Evolutionary conservation across 768 basidiomycete genomes (phyloP).

Genomic region (Cystobasidium onofrii): DNA sequence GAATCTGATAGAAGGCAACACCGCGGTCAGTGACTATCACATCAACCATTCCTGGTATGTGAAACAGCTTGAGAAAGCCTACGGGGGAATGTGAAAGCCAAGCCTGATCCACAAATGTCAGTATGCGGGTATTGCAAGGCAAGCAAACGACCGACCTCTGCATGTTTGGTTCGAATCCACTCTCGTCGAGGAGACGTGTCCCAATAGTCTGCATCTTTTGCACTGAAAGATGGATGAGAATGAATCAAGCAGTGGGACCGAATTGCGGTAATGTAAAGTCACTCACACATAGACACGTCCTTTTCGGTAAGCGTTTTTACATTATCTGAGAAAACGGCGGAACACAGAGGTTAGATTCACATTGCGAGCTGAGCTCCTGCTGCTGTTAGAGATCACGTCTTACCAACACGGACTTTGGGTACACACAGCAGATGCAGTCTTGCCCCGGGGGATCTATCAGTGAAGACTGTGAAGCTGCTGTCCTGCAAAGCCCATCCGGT

Average conservation of each 20-base stretch:
- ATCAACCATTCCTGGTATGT: neutral
- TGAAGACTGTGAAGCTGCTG: conserved; percentile 45
- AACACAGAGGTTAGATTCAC: neutral
- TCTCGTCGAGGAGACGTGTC: conserved; percentile 51
- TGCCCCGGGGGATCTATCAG: conserved; percentile 46
- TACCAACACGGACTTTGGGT: conserved; percentile 47
- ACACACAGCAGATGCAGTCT: conserved; percentile 47
- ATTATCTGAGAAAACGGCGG: conserved; percentile 49
- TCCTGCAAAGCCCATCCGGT: conserved; percentile 41
- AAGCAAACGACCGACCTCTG: conserved; percentile 51
- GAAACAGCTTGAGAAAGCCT: neutral
- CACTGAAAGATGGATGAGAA: too few species aligned
- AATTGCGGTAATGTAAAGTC: conserved; percentile 8
- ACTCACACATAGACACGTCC: conserved; percentile 54
- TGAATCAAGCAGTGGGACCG: too few species aligned
- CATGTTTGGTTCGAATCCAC: conserved; percentile 47
- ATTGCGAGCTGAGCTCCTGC: conserved; percentile 14
- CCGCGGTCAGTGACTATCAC: neutral
- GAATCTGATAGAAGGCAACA: conserved; percentile 45
- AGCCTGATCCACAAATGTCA: conserved; percentile 49
- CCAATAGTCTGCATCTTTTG: conserved; percentile 53
- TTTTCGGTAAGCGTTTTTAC: conserved; percentile 50
- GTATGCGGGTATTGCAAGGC: too few species aligned
- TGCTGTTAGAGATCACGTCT: too few species aligned
- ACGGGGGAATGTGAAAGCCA: conserved; percentile 72